Conservation (phyloP, 768 basidiomycete species). For the Boletus tomentosulus region DNA sequence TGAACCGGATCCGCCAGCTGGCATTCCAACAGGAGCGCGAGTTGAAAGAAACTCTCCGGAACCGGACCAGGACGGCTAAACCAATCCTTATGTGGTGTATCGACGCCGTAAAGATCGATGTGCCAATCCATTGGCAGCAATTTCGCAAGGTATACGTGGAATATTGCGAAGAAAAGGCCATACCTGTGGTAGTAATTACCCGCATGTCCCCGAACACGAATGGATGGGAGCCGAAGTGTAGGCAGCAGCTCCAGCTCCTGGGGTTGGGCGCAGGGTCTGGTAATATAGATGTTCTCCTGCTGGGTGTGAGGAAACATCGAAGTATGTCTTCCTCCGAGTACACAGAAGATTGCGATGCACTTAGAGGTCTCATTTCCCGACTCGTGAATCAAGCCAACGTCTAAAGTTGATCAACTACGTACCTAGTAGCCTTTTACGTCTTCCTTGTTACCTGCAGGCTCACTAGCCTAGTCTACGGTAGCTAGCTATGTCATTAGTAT, state of each 20-base stretch:
- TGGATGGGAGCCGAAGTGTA: conserved; percentile 14
- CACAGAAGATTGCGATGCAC: conserved; percentile 12
- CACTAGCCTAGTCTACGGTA: conserved; percentile 2
- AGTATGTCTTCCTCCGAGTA: conserved; percentile 8
- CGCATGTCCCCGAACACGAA: not conserved
- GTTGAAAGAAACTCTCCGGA: conserved; percentile 11
- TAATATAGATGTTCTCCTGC: conserved; percentile 1
- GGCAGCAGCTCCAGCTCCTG: conserved; percentile 10
- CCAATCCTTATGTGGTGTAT: conserved; percentile 27
- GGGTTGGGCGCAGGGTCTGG: not conserved
- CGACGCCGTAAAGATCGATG: conserved; percentile 16
- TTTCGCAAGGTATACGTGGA: conserved; percentile 24
- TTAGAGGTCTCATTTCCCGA: conserved; percentile 11
- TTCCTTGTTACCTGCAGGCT: not conserved
- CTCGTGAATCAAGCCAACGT: not conserved
- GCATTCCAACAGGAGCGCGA: conserved; percentile 15
- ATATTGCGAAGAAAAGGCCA: conserved; percentile 18
- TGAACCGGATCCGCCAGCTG: conserved; percentile 10
- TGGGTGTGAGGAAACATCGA: conserved; percentile 12
- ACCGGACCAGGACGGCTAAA: conserved; percentile 1
- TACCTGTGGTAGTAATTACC: conserved; percentile 20
- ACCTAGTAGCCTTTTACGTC: not conserved
- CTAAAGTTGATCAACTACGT: not conserved
- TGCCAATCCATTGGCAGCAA: conserved; percentile 13
- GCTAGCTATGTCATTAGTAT: not conserved